Evolutionary conservation across 129 eudicot species (phyloP).

Genomic region (Daucus carota): DH1_v3.0 NC_030381.2:23614001-23614500

Average conservation of each 20-base stretch:
- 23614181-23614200: neutral
- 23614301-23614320: conserved; percentile 88
- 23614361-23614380: neutral
- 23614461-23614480: conserved; percentile 91
- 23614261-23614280: conserved; percentile 92
- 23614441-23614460: conserved; percentile 95
- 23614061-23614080: neutral
- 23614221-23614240: neutral
- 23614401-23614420: conserved; percentile 93
- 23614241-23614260: conserved; percentile 33
- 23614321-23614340: conserved; percentile 9
- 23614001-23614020: no score
- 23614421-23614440: conserved; percentile 98
- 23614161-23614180: neutral
- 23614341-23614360: no score
- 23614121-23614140: neutral
- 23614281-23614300: conserved; percentile 96
- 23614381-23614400: conserved; percentile 43
- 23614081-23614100: neutral
- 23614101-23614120: neutral
- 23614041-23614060: neutral
- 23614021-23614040: neutral
- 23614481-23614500: conserved; percentile 87
- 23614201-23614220: neutral
- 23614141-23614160: neutral